Base-by-base conservation (phyloP, 345 rosid genomes). In the Populus pruinosa region DNA sequence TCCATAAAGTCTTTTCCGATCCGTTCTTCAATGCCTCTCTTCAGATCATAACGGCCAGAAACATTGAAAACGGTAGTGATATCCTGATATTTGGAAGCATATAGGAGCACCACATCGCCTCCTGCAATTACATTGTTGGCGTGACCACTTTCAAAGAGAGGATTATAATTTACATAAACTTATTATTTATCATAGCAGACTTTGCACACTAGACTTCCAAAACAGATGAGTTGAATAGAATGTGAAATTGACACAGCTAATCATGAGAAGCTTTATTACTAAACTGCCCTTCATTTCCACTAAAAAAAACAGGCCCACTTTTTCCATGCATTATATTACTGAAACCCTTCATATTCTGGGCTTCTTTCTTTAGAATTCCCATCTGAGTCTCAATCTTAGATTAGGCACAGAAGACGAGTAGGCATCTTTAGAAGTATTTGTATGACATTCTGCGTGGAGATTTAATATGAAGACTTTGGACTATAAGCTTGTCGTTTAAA, bases 11-110 rank as follows among this genome's bases (percentile, higher is more conserved):
- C 78, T 56, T 63, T 74, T 33, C 84, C 82, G 70, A 75, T 12
- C 2, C 79, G 27, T 49, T 78, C 81, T 71, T 70, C 79, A 64
- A 78, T 70, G 21, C 82, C 79, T 70, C 14, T 82, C 66, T 13
- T 74, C 35, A 82, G 75, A 65, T 82, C 84, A 66, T 78, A 78
- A 10, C 84, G 84, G n/a, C 84, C 84, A 70, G 84, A 82, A 78
- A 82, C 23, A 44, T 82, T 82, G 71, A 82, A 72, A 39, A 82
- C 82, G 1, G 61, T 72, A 18, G 39, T 41, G 44, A 82, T 75
- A 69, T 78, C 79, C 12, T 74, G 81, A 74, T 63, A 82, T 67
- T 82, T 82, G 23, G 84, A 82, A 74, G 84, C 84, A 75, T 82
- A 82, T 16, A 82, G 76, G 27, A 82, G 72, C 65, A 82, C 84